phyloP scores from a whole-genome alignment of 768 basidiomycete genomes.

The Lactifluus pinguis region DNA sequence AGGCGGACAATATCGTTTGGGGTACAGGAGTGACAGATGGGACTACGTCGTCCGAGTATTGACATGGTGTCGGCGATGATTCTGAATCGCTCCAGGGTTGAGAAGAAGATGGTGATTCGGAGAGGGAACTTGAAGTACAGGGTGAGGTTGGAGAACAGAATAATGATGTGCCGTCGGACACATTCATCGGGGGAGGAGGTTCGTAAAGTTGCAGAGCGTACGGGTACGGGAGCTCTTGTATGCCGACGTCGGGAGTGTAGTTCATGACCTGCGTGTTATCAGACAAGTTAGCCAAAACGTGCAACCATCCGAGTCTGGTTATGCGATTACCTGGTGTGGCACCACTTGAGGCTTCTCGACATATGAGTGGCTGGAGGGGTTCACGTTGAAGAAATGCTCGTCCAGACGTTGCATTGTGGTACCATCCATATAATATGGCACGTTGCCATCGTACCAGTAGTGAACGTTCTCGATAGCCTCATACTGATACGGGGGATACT shows the following conservation, averaged over 20 bases:
- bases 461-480: conserved; percentile 10
- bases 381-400: conserved; percentile 3
- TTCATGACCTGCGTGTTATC: background rate
- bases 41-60: background rate
- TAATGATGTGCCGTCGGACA: background rate
- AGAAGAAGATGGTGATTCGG: background rate
- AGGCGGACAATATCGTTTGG: background rate
- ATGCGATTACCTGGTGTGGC: background rate
- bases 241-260: background rate
- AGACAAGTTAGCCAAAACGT: background rate
- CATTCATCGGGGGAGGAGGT: background rate
- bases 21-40: background rate
- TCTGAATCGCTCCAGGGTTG: conserved; percentile 1
- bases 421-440: conserved; percentile 11
- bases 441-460: conserved; percentile 15
- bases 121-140: background rate
- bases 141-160: background rate
- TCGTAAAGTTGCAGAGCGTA: background rate
- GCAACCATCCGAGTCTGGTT: background rate
- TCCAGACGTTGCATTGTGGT: conserved; percentile 6
- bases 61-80: background rate
- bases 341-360: background rate
- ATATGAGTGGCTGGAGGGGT: background rate
- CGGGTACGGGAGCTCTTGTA: background rate
- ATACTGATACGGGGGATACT: background rate